These are phyloP conservation scores for Pilasporangium apinafurcum DNA, from an alignment of 352 stramenopile genomes.

Conservation along the genomic window DNA sequence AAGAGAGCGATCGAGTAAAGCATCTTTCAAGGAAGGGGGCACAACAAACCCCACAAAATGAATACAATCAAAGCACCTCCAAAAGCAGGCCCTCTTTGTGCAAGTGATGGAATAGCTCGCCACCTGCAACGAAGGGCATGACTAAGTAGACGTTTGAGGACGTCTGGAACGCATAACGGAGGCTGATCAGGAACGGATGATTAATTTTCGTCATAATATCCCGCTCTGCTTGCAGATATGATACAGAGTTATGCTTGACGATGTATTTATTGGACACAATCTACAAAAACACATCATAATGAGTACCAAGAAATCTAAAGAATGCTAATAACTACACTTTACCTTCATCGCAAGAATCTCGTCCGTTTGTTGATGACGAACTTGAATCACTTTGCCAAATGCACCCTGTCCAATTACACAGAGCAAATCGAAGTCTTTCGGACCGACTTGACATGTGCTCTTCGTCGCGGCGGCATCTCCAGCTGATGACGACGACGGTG, in stretches of 20 bases:
- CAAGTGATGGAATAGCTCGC: slow-evolving; percentile 66
- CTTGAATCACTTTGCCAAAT: slow-evolving; percentile 85
- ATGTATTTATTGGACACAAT: slow-evolving; percentile 85
- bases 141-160: slow-evolving; percentile 77
- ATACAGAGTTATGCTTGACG: slow-evolving; percentile 77
- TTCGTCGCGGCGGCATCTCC: neutral
- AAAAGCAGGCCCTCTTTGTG: slow-evolving; percentile 56
- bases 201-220: slow-evolving; percentile 87
- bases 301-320: neutral
- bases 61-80: slow-evolving; percentile 15
- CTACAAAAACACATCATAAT: slow-evolving; percentile 12
- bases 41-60: neutral
- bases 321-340: neutral
- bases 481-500: neutral
- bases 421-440: slow-evolving; percentile 75
- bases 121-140: slow-evolving; percentile 68
- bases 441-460: slow-evolving; percentile 41
- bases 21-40: neutral
- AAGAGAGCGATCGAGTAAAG: neutral
- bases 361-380: slow-evolving; percentile 60
- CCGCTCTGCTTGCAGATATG: slow-evolving; percentile 71
- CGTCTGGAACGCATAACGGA: slow-evolving; percentile 82
- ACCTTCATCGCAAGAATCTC: slow-evolving; percentile 86
- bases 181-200: slow-evolving; percentile 77
- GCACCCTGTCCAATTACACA: slow-evolving; percentile 81